Evolutionary conservation across 108 stramenopile genomes (phyloP), one percentile per base, ranked within the genome.

Genomic region (Nannochloropsis salina): DNA sequence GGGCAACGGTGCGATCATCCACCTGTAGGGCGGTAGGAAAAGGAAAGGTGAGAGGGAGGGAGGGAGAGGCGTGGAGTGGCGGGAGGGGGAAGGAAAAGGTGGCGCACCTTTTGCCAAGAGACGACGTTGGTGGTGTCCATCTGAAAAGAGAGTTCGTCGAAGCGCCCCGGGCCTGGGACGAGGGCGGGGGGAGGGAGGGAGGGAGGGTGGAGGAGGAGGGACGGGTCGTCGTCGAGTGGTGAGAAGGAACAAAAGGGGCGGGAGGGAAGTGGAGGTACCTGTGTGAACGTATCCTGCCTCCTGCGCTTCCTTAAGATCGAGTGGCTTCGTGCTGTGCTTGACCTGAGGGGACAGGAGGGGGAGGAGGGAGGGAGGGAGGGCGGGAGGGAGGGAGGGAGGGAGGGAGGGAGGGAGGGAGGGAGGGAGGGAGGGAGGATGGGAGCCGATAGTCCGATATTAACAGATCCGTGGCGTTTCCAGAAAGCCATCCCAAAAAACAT

Each of bases 331-430:
- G 47, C 47, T 51, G 10, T 12, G 47, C 12, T 51, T 51, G 47
- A 51, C 12, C 47, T 74, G 61, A 5, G 61, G n/a, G 61, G 4
- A n/a, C n/a, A n/a, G n/a, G n/a, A n/a, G n/a, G n/a, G n/a, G 61
- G n/a, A n/a, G 61, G 61, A 74, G 61, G 61, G 61, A 74, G 61
- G 61, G 61, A 74, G 61, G 61, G 61, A 74, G 61, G 61, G 4
- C 15, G 61, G 5, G 61, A 74, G 61, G 5, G 5, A 74, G 5
- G 61, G 61, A 2, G 61, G 61, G 61, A 74, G 61, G 61, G 61
- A 74, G 61, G 61, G 61, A 74, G 2, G 61, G 61, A 74, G 61
- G 61, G 61, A 74, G 61, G 61, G 61, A 74, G 61, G 47, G 47
- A 74, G 61, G 61, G 61, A 74, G 61, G 61, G 61, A 74, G 61